Conservation (phyloP, 371 early-diverging fungal genomes). For the Fennellomyces sp. region DNA sequence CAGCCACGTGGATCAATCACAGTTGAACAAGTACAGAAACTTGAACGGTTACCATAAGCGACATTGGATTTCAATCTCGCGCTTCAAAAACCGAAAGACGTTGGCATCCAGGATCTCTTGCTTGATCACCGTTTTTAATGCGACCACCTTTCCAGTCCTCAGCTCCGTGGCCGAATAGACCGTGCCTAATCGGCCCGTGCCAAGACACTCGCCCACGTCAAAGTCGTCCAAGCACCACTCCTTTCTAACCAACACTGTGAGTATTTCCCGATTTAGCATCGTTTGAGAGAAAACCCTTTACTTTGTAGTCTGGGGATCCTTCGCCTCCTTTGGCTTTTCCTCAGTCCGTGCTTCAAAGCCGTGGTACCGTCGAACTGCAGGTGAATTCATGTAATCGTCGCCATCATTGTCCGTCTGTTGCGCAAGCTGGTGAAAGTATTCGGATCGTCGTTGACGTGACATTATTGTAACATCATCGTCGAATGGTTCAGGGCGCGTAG, state of each 20-base stretch:
- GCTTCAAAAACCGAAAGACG: slow-evolving; percentile 35
- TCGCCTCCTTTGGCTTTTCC: not conserved
- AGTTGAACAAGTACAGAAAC: not conserved
- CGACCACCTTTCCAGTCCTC: slow-evolving; percentile 83
- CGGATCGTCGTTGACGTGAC: slow-evolving; percentile 28
- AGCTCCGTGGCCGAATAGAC: slow-evolving; percentile 96
- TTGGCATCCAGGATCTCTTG: slow-evolving; percentile 64
- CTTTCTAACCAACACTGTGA: too few relatives aligned
- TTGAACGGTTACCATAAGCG: slow-evolving; percentile 78
- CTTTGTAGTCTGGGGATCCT: not conserved
- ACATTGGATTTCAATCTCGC: slow-evolving; percentile 98
- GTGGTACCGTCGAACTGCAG: slow-evolving; percentile 33
- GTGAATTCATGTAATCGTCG: slow-evolving; percentile 45
- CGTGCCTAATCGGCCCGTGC: slow-evolving; percentile 97
- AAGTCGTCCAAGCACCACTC: slow-evolving; percentile 92
- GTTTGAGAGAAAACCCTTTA: not conserved
- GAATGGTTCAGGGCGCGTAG: slow-evolving; percentile 6
- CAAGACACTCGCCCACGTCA: slow-evolving; percentile 91
- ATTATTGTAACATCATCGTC: slow-evolving; percentile 12
- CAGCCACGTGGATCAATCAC: not conserved
- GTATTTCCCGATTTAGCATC: slow-evolving; percentile 3
- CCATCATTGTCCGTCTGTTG: not conserved
- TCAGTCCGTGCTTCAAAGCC: slow-evolving; percentile 22
- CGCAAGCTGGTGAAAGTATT: slow-evolving; percentile 37
- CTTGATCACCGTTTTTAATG: slow-evolving; percentile 94